phyloP scores from a whole-genome alignment of 2,329 filamentous ascomycete genomes.

The Pseudomassariella vexata region DNA sequence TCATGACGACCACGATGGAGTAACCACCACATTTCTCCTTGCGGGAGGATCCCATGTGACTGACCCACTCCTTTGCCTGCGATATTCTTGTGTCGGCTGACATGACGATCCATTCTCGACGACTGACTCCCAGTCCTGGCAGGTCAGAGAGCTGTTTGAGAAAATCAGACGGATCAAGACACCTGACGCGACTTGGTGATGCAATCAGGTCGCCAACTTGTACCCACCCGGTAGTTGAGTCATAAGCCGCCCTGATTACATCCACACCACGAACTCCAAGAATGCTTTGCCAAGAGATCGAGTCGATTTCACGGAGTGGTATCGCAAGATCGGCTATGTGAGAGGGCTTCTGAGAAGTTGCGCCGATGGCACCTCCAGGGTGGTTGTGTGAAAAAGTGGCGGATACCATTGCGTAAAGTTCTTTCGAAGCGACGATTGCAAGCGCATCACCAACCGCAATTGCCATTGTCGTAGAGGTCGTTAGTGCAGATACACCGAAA shows the following conservation, averaged over 20 bases:
- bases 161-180: conserved; percentile 43
- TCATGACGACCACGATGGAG: conserved; percentile 40
- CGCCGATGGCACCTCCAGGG: conserved; percentile 86
- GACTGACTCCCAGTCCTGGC: conserved; percentile 39
- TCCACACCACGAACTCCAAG: conserved; percentile 44
- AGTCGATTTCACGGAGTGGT: conserved; percentile 40
- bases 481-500: conserved; percentile 84
- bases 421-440: conserved; percentile 68
- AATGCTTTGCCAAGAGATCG: conserved; percentile 20
- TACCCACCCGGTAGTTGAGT: conserved; percentile 62
- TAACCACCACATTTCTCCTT: conserved; percentile 30
- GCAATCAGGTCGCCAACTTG: conserved; percentile 48
- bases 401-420: conserved; percentile 57
- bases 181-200: conserved; percentile 52
- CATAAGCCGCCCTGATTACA: conserved; percentile 59
- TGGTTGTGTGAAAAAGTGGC: conserved; percentile 69
- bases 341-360: conserved; percentile 28
- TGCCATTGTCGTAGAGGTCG: conserved; percentile 84
- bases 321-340: conserved; percentile 40
- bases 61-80: conserved; percentile 47
- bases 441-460: conserved; percentile 84
- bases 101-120: conserved; percentile 54
- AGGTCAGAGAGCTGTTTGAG: conserved; percentile 34
- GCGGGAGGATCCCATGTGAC: conserved; percentile 27
- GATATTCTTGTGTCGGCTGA: conserved; percentile 48